Conservation (phyloP, 192 early-diverging fungal genomes). For the Podochytrium sp. region DNA sequence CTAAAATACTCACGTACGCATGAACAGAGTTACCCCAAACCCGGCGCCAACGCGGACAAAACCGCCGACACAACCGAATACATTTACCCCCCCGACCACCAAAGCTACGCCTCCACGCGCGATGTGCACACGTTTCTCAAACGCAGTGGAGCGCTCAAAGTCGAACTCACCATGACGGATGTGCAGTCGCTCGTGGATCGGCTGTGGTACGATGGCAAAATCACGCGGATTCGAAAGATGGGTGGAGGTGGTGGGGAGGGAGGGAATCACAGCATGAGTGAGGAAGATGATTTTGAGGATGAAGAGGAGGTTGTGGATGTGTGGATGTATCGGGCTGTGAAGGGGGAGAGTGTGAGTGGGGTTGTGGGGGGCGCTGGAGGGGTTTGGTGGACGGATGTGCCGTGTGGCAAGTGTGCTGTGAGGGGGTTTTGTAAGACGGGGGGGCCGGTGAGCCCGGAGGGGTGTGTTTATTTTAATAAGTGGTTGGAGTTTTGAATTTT, state of each 20-base stretch:
- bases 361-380: conserved; percentile 2
- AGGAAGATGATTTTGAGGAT: conserved; percentile 55
- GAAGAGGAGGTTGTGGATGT: conserved; percentile 48
- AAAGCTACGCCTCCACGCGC: conserved; percentile 69
- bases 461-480: conserved; percentile 79
- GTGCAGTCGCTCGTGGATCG: conserved; percentile 82
- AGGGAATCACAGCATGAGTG: conserved; percentile 49
- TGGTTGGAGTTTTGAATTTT: conserved; percentile 61
- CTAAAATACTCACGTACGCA: conserved; percentile 68
- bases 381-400: conserved; percentile 65
- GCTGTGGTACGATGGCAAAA: conserved; percentile 84
- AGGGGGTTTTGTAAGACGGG: conserved; percentile 72
- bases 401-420: conserved; percentile 91
- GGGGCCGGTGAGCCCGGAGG: conserved; percentile 75
- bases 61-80: conserved; percentile 45
- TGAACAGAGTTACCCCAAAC: conserved; percentile 24
- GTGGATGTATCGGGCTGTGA: conserved; percentile 77
- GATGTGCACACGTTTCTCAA: conserved; percentile 74
- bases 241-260: conserved; percentile 34
- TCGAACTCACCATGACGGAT: conserved; percentile 72
- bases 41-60: neutral
- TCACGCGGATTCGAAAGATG: conserved; percentile 66
- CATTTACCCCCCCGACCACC: conserved; percentile 68
- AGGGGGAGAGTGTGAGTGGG: conserved; percentile 37
- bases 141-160: conserved; percentile 70